Evolutionary conservation across 2,329 filamentous ascomycete species (phyloP).

Genomic region (Claviceps fusiformis): DNA sequence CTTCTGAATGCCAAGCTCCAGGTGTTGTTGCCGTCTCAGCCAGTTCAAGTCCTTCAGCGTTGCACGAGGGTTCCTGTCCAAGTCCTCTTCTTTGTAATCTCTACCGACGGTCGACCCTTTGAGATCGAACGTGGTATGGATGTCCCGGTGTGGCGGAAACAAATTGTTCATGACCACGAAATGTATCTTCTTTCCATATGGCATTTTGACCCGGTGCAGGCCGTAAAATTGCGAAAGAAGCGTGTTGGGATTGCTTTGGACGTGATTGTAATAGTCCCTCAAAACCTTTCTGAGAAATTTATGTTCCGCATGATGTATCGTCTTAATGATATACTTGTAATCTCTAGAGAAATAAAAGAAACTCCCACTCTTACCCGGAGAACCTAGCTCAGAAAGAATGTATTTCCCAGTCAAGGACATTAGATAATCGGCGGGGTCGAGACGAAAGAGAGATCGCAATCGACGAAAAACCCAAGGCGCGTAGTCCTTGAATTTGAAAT

Average conservation of each 20-base stretch:
- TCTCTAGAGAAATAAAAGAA: conserved; percentile 99
- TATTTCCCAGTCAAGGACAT: conserved; percentile 98
- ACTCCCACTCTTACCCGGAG: conserved; percentile 93
- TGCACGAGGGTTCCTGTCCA: conserved; percentile 78
- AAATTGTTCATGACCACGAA: conserved; percentile 99
- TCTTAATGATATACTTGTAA: conserved; percentile 99
- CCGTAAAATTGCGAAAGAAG: conserved; percentile 96
- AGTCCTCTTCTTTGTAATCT: conserved; percentile 77
- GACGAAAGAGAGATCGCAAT: conserved; percentile 71
- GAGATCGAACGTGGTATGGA: conserved; percentile 91
- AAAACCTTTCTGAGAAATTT: conserved; percentile 74
- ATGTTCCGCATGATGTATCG: conserved; percentile 90
- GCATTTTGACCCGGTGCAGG: conserved; percentile 93
- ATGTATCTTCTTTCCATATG: conserved; percentile 95
- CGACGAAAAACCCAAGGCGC: conserved; percentile 98
- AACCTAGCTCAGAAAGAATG: conserved; percentile 91
- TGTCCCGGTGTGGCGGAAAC: conserved; percentile 92
- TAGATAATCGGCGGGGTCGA: conserved; percentile 94
- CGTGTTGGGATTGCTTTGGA: conserved; percentile 88
- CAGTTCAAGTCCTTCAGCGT: conserved; percentile 96
- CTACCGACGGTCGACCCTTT: conserved; percentile 93
- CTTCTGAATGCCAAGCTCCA: conserved; percentile 83
- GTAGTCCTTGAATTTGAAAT: conserved; percentile 99
- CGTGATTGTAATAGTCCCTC: conserved; percentile 87
- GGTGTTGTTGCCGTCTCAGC: conserved; percentile 69